phyloP scores from a whole-genome alignment of 768 basidiomycete species.

The Boletus rubroflammeus region DNA sequence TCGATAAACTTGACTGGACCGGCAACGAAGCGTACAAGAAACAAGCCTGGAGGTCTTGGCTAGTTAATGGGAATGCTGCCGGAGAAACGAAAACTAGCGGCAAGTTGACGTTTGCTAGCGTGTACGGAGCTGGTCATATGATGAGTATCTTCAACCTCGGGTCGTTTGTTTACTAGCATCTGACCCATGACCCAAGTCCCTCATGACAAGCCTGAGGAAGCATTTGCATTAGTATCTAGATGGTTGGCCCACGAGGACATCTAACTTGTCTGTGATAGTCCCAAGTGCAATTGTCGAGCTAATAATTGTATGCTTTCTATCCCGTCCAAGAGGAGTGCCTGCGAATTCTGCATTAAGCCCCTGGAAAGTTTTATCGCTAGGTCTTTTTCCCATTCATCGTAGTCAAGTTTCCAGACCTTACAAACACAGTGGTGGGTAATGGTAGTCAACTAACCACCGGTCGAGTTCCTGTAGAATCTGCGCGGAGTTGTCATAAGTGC shows the following conservation, averaged over 20 bases:
- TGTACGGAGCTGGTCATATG: slow-evolving; percentile 75
- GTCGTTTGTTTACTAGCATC: slow-evolving; percentile 13
- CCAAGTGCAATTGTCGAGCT: background rate
- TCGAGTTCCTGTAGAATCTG: background rate
- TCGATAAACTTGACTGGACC: slow-evolving; percentile 56
- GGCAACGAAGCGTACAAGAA: slow-evolving; percentile 45
- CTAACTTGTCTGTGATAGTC: slow-evolving; percentile 18
- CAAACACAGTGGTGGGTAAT: too few relatives aligned
- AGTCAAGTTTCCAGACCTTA: background rate
- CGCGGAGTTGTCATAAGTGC: background rate
- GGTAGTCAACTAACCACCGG: background rate
- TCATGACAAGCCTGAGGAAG: slow-evolving; percentile 64
- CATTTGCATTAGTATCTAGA: slow-evolving; percentile 57
- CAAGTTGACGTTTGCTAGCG: slow-evolving; percentile 60
- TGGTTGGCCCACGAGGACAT: slow-evolving; percentile 52
- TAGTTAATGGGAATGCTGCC: slow-evolving; percentile 48
- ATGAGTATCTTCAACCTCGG: slow-evolving; percentile 33
- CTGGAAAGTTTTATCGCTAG: background rate
- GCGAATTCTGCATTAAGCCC: background rate
- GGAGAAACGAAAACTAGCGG: slow-evolving; percentile 55
- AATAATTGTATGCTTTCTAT: background rate
- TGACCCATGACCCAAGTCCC: slow-evolving; percentile 46
- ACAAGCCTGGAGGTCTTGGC: slow-evolving; percentile 50
- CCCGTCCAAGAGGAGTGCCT: background rate
- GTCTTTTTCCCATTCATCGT: background rate